Conservation (phyloP, 2,329 filamentous ascomycete genomes). For the Xylariaceae sp. region DNA sequence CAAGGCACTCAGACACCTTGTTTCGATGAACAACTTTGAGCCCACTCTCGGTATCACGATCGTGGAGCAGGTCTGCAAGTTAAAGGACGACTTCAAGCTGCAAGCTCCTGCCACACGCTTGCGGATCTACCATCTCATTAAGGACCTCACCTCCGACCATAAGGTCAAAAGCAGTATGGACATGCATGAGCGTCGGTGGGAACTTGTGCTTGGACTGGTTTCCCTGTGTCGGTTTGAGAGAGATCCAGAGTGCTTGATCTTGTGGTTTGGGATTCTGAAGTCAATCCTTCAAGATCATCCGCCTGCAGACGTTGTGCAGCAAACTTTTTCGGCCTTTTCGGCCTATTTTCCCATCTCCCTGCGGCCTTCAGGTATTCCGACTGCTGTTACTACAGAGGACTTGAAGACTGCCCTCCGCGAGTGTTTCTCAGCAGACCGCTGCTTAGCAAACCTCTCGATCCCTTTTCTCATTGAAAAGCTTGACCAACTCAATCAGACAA, state of each 20-base stretch:
- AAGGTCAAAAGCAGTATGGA: too few relatives aligned
- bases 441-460: constrained; percentile 42
- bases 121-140: constrained; percentile 47
- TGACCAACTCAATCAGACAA: constrained; percentile 54
- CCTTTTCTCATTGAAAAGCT: constrained; percentile 53
- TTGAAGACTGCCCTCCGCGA: constrained; percentile 48
- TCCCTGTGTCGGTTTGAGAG: constrained; percentile 48
- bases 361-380: constrained; percentile 44
- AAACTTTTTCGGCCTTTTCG: constrained; percentile 52
- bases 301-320: constrained; percentile 42
- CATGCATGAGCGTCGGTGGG: too few relatives aligned
- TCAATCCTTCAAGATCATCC: constrained; percentile 42
- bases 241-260: constrained; percentile 52
- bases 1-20: constrained; percentile 47
- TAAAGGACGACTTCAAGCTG: constrained; percentile 53
- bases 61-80: constrained; percentile 43
- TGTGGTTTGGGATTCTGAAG: constrained; percentile 50
- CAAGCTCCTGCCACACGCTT: constrained; percentile 48
- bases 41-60: constrained; percentile 45
- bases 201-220: too few relatives aligned
- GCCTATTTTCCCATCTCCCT: constrained; percentile 58
- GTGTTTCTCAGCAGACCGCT: constrained; percentile 49
- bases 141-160: constrained; percentile 38
- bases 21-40: constrained; percentile 47
- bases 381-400: constrained; percentile 50